phyloP scores from a whole-genome alignment of 345 rosid genomes.

The Rhodamnia argentea region DNA sequence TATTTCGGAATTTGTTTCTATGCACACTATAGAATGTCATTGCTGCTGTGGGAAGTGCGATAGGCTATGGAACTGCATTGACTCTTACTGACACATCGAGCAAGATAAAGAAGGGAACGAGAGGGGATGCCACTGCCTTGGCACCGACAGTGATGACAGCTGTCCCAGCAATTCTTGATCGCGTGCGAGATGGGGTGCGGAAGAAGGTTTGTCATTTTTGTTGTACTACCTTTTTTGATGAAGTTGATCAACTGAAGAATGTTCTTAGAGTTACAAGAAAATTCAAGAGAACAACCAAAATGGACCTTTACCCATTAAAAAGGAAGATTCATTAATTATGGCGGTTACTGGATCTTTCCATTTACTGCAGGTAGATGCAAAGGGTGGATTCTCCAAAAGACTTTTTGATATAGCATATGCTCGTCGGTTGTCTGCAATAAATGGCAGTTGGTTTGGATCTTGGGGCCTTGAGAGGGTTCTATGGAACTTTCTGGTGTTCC shows the following conservation, averaged over 20 bases:
- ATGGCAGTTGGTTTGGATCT: slow-evolving; percentile 96
- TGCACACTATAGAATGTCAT: slow-evolving; percentile 45
- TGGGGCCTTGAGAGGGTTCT: slow-evolving; percentile 82
- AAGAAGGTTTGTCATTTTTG: slow-evolving; percentile 54
- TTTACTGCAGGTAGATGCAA: slow-evolving; percentile 57
- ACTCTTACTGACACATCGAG: slow-evolving; percentile 93
- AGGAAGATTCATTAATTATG: not conserved
- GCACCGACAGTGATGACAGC: slow-evolving; percentile 92
- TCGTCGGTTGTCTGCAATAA: slow-evolving; percentile 84
- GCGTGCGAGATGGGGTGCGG: slow-evolving; percentile 92
- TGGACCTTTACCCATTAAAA: not conserved
- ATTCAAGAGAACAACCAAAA: not conserved
- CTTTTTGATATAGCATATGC: slow-evolving; percentile 86
- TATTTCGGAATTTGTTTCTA: not conserved
- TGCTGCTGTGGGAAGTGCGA: slow-evolving; percentile 80
- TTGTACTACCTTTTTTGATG: not conserved
- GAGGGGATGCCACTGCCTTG: slow-evolving; percentile 78
- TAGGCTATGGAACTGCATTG: slow-evolving; percentile 94
- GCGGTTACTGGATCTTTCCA: not conserved
- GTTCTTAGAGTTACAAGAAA: not conserved
- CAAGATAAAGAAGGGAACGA: slow-evolving; percentile 86
- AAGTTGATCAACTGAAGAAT: not conserved
- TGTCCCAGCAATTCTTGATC: slow-evolving; percentile 99
- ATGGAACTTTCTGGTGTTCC: slow-evolving; percentile 83
- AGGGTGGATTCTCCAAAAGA: slow-evolving; percentile 71